These are phyloP conservation scores for Leccinum incarnatum DNA, from an alignment of 768 basidiomycete genomes.

Conservation along the genomic window DNA sequence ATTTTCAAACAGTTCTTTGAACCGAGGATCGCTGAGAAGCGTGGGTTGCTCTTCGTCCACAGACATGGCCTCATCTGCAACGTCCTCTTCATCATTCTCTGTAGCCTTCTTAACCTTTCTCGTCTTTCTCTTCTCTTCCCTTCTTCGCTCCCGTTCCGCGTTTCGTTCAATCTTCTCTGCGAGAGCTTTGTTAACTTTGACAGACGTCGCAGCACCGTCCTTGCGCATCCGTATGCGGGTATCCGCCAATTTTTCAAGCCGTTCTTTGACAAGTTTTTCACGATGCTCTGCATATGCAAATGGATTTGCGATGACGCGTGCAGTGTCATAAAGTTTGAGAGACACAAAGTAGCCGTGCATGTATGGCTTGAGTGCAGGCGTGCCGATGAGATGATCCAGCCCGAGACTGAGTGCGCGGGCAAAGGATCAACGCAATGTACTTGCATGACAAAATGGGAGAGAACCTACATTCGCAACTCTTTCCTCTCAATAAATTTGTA, in stretches of 20 bases:
- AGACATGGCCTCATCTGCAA: constrained; percentile 32
- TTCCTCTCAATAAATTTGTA: constrained; percentile 93
- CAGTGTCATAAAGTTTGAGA: constrained; percentile 93
- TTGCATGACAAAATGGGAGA: constrained; percentile 5
- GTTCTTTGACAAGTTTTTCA: constrained; percentile 81
- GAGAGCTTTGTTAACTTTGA: constrained; percentile 67
- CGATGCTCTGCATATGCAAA: constrained; percentile 94
- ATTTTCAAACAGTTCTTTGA: constrained; percentile 86
- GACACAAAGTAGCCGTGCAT: constrained; percentile 99
- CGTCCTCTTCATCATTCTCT: constrained; percentile 34
- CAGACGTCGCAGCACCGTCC: constrained; percentile 34
- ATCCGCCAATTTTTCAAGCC: constrained; percentile 92
- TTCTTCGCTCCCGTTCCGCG: constrained; percentile 54
- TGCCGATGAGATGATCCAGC: constrained; percentile 93
- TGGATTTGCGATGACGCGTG: constrained; percentile 93
- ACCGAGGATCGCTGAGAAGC: constrained; percentile 83
- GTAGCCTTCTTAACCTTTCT: constrained; percentile 41
- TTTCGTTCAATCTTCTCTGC: constrained; percentile 74
- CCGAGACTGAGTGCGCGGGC: constrained; percentile 58
- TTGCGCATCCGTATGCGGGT: constrained; percentile 85
- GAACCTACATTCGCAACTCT: constrained; percentile 78
- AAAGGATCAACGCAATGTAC: not conserved
- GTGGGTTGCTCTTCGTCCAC: constrained; percentile 36
- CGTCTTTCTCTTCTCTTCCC: constrained; percentile 51
- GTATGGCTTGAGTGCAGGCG: constrained; percentile 94